phyloP scores from a whole-genome alignment of 306 rosid species.

The Cicer cuneatum region DNA sequence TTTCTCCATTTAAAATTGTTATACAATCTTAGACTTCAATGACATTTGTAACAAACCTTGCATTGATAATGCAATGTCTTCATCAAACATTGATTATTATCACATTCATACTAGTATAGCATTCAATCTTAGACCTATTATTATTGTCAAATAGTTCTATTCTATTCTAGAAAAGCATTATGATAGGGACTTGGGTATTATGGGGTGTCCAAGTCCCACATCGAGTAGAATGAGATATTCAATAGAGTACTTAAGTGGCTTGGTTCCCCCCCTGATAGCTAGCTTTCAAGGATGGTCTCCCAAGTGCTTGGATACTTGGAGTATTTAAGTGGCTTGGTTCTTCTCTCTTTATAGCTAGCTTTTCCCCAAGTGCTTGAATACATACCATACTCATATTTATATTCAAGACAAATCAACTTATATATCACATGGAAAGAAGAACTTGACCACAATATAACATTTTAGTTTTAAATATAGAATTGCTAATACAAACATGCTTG shows the following conservation, averaged over 20 bases:
- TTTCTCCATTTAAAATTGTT: constrained; percentile 34
- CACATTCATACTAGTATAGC: constrained; percentile 1
- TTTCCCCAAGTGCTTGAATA: no score
- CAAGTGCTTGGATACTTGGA: neutral
- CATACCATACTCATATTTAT: no score
- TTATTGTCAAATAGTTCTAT: neutral
- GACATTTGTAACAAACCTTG: constrained; percentile 3
- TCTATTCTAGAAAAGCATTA: neutral
- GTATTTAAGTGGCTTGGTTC: no score
- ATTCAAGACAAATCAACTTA: no score
- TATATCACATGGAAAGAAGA: no score
- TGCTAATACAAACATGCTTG: neutral
- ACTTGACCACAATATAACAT: neutral
- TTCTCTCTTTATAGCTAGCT: no score
- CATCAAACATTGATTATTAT: constrained; percentile 10
- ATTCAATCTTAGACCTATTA: neutral
- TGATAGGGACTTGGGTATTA: constrained; percentile 1
- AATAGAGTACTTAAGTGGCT: neutral
- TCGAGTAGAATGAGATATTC: neutral
- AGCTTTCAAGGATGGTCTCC: neutral
- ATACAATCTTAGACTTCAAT: constrained; percentile 15
- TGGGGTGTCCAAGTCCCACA: constrained; percentile 1
- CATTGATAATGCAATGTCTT: neutral
- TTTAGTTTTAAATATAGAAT: neutral
- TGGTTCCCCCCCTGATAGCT: neutral